Evolutionary conservation across 148 eudicot genomes (phyloP).

Genomic region (Nepenthes mirabilis): DNA sequence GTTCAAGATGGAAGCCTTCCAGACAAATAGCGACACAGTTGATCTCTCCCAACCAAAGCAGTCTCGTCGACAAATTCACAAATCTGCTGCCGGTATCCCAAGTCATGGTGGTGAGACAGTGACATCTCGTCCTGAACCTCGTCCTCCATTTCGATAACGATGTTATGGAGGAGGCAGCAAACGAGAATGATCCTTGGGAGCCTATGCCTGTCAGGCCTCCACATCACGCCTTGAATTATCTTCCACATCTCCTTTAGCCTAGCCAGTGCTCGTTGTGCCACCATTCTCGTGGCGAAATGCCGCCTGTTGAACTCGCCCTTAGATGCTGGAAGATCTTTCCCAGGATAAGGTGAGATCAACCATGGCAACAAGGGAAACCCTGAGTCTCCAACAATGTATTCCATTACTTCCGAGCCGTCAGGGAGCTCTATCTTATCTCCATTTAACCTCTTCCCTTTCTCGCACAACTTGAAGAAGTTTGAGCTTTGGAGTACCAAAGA

Average conservation of each 20-base stretch:
- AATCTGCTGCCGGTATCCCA: constrained; percentile 37
- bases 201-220: constrained; percentile 82
- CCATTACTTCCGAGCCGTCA: constrained; percentile 34
- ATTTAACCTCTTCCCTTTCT: constrained; percentile 56
- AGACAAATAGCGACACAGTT: constrained; percentile 38
- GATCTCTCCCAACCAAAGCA: constrained; percentile 40
- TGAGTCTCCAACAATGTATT: constrained; percentile 63
- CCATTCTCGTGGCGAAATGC: constrained; percentile 46
- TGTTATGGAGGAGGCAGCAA: constrained; percentile 84
- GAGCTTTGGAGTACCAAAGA: constrained; percentile 46
- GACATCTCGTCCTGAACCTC: constrained; percentile 36
- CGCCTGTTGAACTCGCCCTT: constrained; percentile 48
- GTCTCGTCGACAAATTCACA: constrained; percentile 47
- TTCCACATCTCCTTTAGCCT: constrained; percentile 75
- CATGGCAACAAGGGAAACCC: constrained; percentile 64
- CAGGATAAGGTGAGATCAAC: constrained; percentile 71
- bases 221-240: constrained; percentile 70
- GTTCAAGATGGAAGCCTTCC: constrained; percentile 16
- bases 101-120: constrained; percentile 41
- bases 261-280: constrained; percentile 57
- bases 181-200: constrained; percentile 76
- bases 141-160: constrained; percentile 71
- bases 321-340: constrained; percentile 21
- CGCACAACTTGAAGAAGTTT: constrained; percentile 38
- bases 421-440: constrained; percentile 25